Base-by-base conservation (phyloP, 768 basidiomycete species). In the Hebeloma cylindrosporum region DNA sequence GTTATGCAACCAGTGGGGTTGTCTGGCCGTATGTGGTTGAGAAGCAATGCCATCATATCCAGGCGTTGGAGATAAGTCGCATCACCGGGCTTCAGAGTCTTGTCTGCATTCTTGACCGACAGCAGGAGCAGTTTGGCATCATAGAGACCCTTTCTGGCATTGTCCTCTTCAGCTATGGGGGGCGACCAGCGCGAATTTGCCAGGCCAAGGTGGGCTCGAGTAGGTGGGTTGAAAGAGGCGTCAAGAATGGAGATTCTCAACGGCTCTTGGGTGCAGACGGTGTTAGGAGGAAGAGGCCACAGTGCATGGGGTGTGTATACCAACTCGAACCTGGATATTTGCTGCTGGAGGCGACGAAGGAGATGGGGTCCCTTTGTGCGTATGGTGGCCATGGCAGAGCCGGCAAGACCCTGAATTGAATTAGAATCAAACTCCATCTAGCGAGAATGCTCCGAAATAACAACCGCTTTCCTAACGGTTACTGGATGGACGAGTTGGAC, bases 161-260 rank as follows among this genome's bases (percentile, higher is more conserved):
- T 45, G 10, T 29, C 52, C 14, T 25, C 31, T 0, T 18, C 22
- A 17, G 4, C 26, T 43, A 54, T n/a, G 10, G 16, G 16, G 16
- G 40, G 40, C 1, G 61, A 69, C 10, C 60, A 58, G 26, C 61
- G 54, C 42, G 75, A 66, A 46, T 77, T 79, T 20, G 81, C 82
- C 35, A 97, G 80, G 2, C 86, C 84, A 40, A 85, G 73, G 63
- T 97, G 93, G 0, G 93, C 90, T 17, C 77, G 61, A 2, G 90
- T 93, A 1, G 94, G 94, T 3, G 93, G 93, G 58, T 97, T 95
- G 69, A 90, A 97, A 1, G 91, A 93, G 1, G 92, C 85, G 56
- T 96, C 94, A 28, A 96, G 74, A n/a, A 94, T 70, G 3, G 85
- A 75, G 35, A 94, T 74, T 40, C 72, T 74, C 26, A 83, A 59